Evolutionary conservation across 345 rosid species (phyloP).

Genomic region (Populus deltoides): DNA sequence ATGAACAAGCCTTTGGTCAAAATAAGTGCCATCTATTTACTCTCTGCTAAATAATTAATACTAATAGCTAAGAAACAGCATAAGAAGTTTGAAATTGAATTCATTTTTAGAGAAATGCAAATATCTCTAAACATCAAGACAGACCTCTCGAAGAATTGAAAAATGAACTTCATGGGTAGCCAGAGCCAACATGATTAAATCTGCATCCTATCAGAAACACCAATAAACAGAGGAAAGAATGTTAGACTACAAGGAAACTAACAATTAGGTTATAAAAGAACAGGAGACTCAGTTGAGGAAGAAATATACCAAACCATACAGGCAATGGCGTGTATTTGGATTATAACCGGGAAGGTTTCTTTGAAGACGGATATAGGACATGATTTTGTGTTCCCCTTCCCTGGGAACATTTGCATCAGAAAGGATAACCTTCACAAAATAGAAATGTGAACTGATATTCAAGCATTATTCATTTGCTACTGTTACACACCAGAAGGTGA

Average conservation of each 20-base stretch:
- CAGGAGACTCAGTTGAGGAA: constrained; percentile 15
- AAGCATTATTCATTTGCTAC: background rate
- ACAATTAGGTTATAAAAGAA: background rate
- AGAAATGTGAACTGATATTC: constrained; percentile 17
- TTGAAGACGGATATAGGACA: constrained; percentile 87
- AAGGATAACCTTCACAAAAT: constrained; percentile 72
- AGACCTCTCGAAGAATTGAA: constrained; percentile 96
- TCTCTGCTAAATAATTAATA: background rate
- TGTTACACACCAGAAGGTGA: background rate
- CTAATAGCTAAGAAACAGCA: background rate
- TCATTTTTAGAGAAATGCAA: background rate
- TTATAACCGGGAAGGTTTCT: constrained; percentile 83
- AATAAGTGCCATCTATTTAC: background rate
- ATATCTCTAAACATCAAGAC: background rate
- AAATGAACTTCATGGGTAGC: constrained; percentile 94
- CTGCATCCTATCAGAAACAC: constrained; percentile 74
- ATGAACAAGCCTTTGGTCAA: background rate
- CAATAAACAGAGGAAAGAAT: constrained; percentile 10
- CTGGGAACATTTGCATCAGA: constrained; percentile 99
- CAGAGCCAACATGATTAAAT: constrained; percentile 92
- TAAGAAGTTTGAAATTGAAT: background rate
- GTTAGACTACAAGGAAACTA: constrained; percentile 9
- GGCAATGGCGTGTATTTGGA: constrained; percentile 88
- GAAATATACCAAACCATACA: constrained; percentile 89
- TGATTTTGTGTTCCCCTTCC: constrained; percentile 96